Percentiles rank a stretch among this genome's conserved stretches.
Evolutionary conservation across 2,329 filamentous ascomycete genomes (phyloP).

Genomic region (Monilinia polystroma): DNA sequence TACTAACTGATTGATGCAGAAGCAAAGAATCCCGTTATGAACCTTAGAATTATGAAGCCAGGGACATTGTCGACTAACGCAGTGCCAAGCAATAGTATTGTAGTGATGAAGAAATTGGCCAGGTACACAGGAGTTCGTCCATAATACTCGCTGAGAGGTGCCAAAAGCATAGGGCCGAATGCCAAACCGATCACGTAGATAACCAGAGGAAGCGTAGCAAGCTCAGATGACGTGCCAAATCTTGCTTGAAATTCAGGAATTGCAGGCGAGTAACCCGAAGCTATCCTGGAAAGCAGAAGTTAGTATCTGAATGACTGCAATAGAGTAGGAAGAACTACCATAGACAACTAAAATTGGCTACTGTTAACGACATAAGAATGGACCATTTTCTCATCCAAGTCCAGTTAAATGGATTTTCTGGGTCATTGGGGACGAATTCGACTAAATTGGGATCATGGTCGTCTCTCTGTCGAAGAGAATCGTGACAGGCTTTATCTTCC

Average conservation of each 20-base stretch:
- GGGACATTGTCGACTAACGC: conserved; percentile 55
- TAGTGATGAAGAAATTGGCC: conserved; percentile 49
- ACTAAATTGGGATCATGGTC: background rate
- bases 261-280: conserved; percentile 14
- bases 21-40: conserved; percentile 51
- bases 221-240: conserved; percentile 10
- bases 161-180: conserved; percentile 59
- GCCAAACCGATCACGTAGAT: conserved; percentile 60
- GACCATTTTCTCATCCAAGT: conserved; percentile 28
- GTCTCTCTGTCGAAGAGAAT: background rate
- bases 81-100: conserved; percentile 62
- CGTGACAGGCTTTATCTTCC: background rate
- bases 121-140: conserved; percentile 49
- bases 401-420: conserved; percentile 36
- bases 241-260: background rate
- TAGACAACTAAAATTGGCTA: conserved; percentile 28
- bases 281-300: conserved; percentile 41
- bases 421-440: conserved; percentile 28
- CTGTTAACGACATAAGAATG: conserved; percentile 36
- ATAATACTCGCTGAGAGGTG: conserved; percentile 60
- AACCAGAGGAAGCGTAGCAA: conserved; percentile 25
- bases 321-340: conserved; percentile 51
- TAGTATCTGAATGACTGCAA: conserved; percentile 47
- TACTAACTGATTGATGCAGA: conserved; percentile 20
- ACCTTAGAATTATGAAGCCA: conserved; percentile 48